Percentiles rank a stretch among this genome's conserved stretches.
Evolutionary conservation across 2,329 filamentous ascomycete species (phyloP).

Genomic region (Fusarium incarnatum): DNA sequence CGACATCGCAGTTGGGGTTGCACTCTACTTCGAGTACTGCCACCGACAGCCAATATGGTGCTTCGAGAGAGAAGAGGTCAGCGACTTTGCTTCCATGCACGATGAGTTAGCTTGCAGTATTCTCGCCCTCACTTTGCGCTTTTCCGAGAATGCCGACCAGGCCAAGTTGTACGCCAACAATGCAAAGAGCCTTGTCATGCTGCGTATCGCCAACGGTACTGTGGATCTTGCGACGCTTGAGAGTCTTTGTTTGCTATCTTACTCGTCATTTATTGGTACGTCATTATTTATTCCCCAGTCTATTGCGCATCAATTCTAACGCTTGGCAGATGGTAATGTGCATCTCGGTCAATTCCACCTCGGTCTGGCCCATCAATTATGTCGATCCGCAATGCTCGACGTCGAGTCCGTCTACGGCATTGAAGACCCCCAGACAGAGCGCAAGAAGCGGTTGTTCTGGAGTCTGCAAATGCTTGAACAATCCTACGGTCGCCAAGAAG

Average conservation of each 20-base stretch:
- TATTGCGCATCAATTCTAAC: constrained; percentile 1
- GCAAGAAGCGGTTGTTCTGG: constrained; percentile 64
- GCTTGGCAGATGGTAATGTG: constrained; percentile 58
- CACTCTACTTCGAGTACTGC: constrained; percentile 58
- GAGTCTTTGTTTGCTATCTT: constrained; percentile 62
- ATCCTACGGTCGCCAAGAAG: constrained; percentile 60
- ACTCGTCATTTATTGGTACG: constrained; percentile 63
- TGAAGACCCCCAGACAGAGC: constrained; percentile 53
- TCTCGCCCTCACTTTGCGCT: constrained; percentile 55
- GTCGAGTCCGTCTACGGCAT: constrained; percentile 53
- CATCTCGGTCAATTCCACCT: constrained; percentile 64
- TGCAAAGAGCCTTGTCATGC: constrained; percentile 59
- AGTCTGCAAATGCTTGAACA: constrained; percentile 63
- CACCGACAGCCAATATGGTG: constrained; percentile 60
- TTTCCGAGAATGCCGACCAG: constrained; percentile 51
- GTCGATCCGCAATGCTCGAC: constrained; percentile 62
- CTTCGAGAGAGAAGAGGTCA: constrained; percentile 57
- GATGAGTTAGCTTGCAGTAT: constrained; percentile 58
- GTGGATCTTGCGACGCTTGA: constrained; percentile 63
- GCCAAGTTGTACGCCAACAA: constrained; percentile 52
- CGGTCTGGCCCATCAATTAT: constrained; percentile 62
- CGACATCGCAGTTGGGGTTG: constrained; percentile 52
- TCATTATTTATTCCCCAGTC: neutral
- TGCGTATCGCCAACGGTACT: constrained; percentile 62
- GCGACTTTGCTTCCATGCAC: constrained; percentile 50